Evolutionary conservation across 2,329 filamentous ascomycete genomes (phyloP).

Genomic region (Microascus cirrosus): DNA sequence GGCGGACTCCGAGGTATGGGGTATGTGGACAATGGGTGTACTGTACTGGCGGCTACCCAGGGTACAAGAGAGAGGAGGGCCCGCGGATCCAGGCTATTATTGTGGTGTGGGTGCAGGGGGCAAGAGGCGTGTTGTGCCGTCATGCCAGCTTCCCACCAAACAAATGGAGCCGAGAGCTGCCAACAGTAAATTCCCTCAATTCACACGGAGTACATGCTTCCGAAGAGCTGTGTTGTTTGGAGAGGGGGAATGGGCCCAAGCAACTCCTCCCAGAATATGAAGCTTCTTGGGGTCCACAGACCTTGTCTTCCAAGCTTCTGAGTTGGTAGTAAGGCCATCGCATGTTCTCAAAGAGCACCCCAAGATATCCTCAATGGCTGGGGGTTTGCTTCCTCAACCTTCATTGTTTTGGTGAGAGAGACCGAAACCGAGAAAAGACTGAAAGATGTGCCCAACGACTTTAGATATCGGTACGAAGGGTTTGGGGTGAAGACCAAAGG

Average conservation of each 20-base stretch:
- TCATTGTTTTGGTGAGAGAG: too few species aligned
- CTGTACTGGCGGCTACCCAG: neutral
- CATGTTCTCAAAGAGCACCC: too few species aligned
- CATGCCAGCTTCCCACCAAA: neutral
- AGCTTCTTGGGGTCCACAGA: too few species aligned
- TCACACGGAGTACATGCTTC: neutral
- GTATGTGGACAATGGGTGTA: neutral
- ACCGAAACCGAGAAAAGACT: too few species aligned
- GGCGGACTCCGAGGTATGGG: neutral
- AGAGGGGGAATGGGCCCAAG: too few species aligned
- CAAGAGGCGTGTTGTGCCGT: neutral
- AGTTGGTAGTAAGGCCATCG: neutral
- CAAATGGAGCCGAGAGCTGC: neutral
- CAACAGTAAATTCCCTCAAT: neutral
- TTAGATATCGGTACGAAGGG: too few species aligned
- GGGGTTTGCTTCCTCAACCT: too few species aligned
- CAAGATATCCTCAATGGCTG: too few species aligned
- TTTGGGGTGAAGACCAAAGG: too few species aligned
- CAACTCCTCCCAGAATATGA: too few species aligned
- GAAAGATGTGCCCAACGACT: too few species aligned
- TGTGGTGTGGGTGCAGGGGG: neutral
- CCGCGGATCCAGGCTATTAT: neutral
- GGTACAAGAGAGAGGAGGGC: neutral
- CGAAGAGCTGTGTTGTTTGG: neutral
- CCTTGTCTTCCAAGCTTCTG: neutral